Percentiles rank a stretch among this genome's conserved stretches.
phyloP scores from a whole-genome alignment of 352 stramenopile genomes.

The Hyaloperonospora brassicae region DNA sequence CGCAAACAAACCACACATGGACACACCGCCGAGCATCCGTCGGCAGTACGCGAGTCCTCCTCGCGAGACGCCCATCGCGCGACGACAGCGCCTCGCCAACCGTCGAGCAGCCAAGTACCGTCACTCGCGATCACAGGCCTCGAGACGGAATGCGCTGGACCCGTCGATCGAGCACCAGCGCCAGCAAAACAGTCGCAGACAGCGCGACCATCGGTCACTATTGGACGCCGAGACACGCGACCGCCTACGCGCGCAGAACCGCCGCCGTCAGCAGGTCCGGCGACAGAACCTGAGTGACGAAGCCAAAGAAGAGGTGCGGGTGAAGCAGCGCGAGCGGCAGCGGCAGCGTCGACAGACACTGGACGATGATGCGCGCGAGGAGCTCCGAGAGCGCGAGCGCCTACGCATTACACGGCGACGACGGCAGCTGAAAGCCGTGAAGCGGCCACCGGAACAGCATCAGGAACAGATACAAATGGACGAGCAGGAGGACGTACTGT shows the following conservation, averaged over 20 bases:
- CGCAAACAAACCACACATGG: constrained; percentile 7
- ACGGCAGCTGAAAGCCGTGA: constrained; percentile 10
- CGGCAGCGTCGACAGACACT: constrained; percentile 35
- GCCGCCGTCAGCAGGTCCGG: constrained; percentile 43
- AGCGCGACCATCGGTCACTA: constrained; percentile 37
- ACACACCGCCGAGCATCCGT: constrained; percentile 48
- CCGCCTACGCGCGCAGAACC: constrained; percentile 53
- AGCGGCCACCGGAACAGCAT: constrained; percentile 1
- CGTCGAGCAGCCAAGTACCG: constrained; percentile 65
- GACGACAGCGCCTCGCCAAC: constrained; percentile 45
- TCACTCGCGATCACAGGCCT: constrained; percentile 24
- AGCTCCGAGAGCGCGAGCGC: constrained; percentile 39
- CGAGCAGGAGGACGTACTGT: not conserved
- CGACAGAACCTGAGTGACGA: constrained; percentile 37
- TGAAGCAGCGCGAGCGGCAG: constrained; percentile 40
- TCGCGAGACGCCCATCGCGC: constrained; percentile 37
- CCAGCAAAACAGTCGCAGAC: constrained; percentile 34
- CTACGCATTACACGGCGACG: constrained; percentile 36
- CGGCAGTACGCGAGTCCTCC: constrained; percentile 37
- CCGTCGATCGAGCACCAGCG: constrained; percentile 25
- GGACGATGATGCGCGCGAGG: constrained; percentile 31
- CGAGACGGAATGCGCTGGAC: constrained; percentile 1
- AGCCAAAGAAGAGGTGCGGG: constrained; percentile 27
- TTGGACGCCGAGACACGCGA: constrained; percentile 33
- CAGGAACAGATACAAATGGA: constrained; percentile 9